Conservation (phyloP, 2,329 filamentous ascomycete genomes). For the Didymella arachidicola region DNA sequence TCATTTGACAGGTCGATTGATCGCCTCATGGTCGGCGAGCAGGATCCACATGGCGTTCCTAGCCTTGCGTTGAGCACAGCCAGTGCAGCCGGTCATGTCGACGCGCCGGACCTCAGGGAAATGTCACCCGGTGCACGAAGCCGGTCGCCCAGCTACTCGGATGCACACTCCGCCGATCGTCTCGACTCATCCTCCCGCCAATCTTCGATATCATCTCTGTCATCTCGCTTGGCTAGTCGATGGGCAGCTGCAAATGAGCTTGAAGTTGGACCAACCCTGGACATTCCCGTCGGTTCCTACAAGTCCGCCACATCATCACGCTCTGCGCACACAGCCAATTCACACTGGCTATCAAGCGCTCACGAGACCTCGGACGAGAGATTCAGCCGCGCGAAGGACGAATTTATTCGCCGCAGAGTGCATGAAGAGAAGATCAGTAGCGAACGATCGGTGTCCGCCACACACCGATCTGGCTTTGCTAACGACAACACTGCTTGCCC, state of each 20-base stretch:
- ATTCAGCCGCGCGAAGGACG: conserved; percentile 50
- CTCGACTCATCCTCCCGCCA: conserved; percentile 46
- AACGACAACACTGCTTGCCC: conserved; percentile 52
- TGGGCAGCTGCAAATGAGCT: conserved; percentile 37
- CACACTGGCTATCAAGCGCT: conserved; percentile 20
- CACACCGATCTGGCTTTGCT: conserved; percentile 37
- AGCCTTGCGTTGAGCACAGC: conserved; percentile 70
- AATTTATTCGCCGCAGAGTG: conserved; percentile 48
- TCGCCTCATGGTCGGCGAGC: conserved; percentile 63
- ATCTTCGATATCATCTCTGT: conserved; percentile 51
- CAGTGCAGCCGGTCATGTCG: conserved; percentile 66
- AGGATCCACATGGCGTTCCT: conserved; percentile 70
- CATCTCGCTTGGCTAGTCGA: conserved; percentile 42
- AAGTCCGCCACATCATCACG: conserved; percentile 19
- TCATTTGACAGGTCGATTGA: conserved; percentile 75
- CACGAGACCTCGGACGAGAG: conserved; percentile 41
- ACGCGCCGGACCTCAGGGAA: conserved; percentile 59
- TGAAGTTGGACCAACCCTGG: conserved; percentile 32
- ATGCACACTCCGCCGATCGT: conserved; percentile 30
- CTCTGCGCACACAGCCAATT: conserved; percentile 21
- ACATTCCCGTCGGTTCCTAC: conserved; percentile 23
- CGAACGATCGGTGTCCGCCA: conserved; percentile 34
- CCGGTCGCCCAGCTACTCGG: conserved; percentile 57
- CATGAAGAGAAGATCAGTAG: conserved; percentile 41
- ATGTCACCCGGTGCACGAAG: conserved; percentile 46